Evolutionary conservation across 305 asterid genomes (phyloP), one percentile per base, ranked within the genome.

Genomic region (Fraxinus velutina): DNA sequence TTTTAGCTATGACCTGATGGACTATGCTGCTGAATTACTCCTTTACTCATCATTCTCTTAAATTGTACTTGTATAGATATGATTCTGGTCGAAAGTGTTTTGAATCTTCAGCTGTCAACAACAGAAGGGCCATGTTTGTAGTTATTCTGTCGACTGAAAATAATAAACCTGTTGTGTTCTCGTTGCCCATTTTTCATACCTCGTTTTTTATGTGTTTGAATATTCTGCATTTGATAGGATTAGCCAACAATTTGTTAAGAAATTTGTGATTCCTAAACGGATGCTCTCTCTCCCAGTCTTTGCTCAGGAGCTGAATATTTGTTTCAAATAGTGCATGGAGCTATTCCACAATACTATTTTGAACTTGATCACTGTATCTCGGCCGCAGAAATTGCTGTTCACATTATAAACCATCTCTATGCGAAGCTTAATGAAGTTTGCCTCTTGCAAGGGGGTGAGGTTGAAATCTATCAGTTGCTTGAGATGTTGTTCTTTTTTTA

Each of bases 381-480:
- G 6, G 95, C 96, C 72, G 93, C 95, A 0, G 94, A 93, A 81
- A 81, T 91, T 78, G 85, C 93, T 55, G 90, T 91, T 78, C 90
- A 90, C 83, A 88, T 91, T 89, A 87, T 94, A 81, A 86, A 94
- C 87, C 90, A 90, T 89, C 92, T 96, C 50, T 91, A 93, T 78
- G 85, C 87, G 85, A 96, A 90, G 90, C 96, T 93, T 83, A 93
- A 86, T 87, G 97, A 94, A 90, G 90, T 90, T 84, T 92, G 97
- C 86, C 98, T 93, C 68, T 90, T 92, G 84, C 97, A 92, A 86
- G 99, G 97, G 83, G 97, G 95, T 85, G 96, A 96, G 97, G 99
- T 95, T 84, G 88, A 76, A 75, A 76, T 81, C 66, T 83, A 62
- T 79, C 57, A 39, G 80, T 79, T 57, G 15, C 73, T 42, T 42